Conservation (phyloP, 192 early-diverging fungal species). For the Backusella circina region DNA sequence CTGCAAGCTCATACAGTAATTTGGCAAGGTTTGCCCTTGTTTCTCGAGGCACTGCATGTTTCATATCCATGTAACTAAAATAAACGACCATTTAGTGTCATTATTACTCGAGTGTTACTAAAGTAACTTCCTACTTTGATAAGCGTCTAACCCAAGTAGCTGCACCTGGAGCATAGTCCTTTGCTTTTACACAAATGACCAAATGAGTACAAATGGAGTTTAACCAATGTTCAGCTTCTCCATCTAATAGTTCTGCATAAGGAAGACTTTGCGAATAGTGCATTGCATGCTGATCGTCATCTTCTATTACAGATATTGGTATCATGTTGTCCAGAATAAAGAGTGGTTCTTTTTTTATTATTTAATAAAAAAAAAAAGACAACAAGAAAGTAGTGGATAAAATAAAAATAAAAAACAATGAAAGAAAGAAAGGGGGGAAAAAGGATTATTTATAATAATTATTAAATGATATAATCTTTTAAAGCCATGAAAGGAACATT, state of each 20-base stretch:
- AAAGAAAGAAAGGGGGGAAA: too few relatives aligned
- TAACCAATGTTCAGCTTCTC: constrained; percentile 43
- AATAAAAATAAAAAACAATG: neutral
- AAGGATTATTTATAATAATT: neutral
- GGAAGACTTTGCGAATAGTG: constrained; percentile 37
- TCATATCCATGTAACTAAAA: constrained; percentile 63
- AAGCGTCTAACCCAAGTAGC: constrained; percentile 57
- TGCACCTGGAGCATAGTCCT: constrained; percentile 54
- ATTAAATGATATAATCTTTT: neutral
- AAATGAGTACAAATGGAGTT: constrained; percentile 46
- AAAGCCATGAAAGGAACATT: neutral
- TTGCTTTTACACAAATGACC: constrained; percentile 39
- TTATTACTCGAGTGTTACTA: neutral
- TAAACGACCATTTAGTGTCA: neutral
- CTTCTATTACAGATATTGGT: constrained; percentile 28
- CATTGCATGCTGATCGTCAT: constrained; percentile 32
- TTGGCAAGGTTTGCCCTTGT: constrained; percentile 53
- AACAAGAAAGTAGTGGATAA: neutral
- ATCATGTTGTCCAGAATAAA: constrained; percentile 4
- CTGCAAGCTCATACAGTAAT: constrained; percentile 62
- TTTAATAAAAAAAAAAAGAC: neutral
- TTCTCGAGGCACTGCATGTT: constrained; percentile 52
- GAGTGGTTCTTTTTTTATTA: too few relatives aligned
- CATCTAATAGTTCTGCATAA: constrained; percentile 30
- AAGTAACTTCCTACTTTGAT: constrained; percentile 38